Conservation (phyloP, 2,329 filamentous ascomycete genomes). For the Talaromyces sp. region DNA sequence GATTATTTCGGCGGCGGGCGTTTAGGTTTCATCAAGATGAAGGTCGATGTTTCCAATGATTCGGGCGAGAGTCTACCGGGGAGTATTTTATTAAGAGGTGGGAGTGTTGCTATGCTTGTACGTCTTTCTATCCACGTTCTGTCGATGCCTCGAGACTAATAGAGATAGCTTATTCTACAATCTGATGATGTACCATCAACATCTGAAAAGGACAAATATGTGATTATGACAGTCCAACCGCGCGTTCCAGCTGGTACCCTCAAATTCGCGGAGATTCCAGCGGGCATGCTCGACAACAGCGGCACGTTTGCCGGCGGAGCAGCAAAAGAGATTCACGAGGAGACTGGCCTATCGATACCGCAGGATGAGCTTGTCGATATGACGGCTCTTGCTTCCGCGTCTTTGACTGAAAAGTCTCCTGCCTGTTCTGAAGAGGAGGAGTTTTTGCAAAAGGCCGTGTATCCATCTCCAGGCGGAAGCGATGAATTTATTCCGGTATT, state of each 20-base stretch:
- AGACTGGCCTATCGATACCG: constrained; percentile 52
- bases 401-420: constrained; percentile 15
- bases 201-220: constrained; percentile 45
- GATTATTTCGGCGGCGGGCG: constrained; percentile 51
- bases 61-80: constrained; percentile 52
- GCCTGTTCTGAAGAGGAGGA: constrained; percentile 26
- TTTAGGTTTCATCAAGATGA: constrained; percentile 56
- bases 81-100: constrained; percentile 56
- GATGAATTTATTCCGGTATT: constrained; percentile 59
- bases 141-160: background rate
- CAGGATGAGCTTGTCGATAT: constrained; percentile 52
- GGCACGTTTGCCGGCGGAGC: constrained; percentile 54
- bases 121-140: constrained; percentile 21
- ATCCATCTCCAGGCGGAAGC: constrained; percentile 54
- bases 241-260: constrained; percentile 56
- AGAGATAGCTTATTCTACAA: constrained; percentile 51
- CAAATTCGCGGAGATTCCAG: constrained; percentile 55
- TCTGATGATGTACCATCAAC: constrained; percentile 45
- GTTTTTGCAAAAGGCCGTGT: constrained; percentile 48
- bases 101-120: constrained; percentile 57
- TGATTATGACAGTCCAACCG: constrained; percentile 55
- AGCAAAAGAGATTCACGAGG: constrained; percentile 56
- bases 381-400: constrained; percentile 47
- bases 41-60: constrained; percentile 52
- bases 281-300: constrained; percentile 58